Evolutionary conservation across 179 eudicot genomes (phyloP), one percentile per base, ranked within the genome.

Genomic region (Drosera spatulata): DNA sequence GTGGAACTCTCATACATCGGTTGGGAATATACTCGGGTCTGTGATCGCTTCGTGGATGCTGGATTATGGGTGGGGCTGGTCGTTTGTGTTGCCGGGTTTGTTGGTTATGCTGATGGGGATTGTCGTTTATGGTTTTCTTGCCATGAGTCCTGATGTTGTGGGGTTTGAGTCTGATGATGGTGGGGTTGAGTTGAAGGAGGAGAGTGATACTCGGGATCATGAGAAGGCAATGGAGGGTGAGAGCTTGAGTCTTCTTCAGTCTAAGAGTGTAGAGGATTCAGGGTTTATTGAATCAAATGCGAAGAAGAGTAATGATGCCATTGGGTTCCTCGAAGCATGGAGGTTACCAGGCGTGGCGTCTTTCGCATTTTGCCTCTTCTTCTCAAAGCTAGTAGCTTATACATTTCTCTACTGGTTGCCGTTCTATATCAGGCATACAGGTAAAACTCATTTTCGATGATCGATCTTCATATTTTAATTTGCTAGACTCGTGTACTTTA

Each of bases 371-470:
- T 90, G 93, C 69, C 75, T 93, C 55, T 93, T 93, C 71, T 93
- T 93, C 76, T 86, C 97, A 46, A 93, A 93, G 88, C 97, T 93
- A 55, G 99, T 93, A 63, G 97, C 95, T 8, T 93, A 93, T 71
- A 93, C 99, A 0, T 93, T 93, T 78, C 73, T 93, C 43, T 93
- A 93, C 68, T 93, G 99, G 99, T 59, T 93, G 73, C 97, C 97
- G 40, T 93, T 93, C 71, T 93, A 93, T 73, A 81, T 90, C 33
- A 85, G 86, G 64, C 86, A 93, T 75, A 86, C 99, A 68, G 99
- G 99, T 93, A 85, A 39, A 53, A 58, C 60, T 15, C 39, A 40
- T 11, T 37, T 43, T 55, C 1, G 52, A 39, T 7, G 45, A 51
- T 7, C 10, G 33, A 22, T 22, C 33, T 22, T 22, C 33, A 22